These are phyloP conservation scores for Protea cynaroides DNA, from an alignment of 164 flowering plant species.

Conservation along the genomic window DNA sequence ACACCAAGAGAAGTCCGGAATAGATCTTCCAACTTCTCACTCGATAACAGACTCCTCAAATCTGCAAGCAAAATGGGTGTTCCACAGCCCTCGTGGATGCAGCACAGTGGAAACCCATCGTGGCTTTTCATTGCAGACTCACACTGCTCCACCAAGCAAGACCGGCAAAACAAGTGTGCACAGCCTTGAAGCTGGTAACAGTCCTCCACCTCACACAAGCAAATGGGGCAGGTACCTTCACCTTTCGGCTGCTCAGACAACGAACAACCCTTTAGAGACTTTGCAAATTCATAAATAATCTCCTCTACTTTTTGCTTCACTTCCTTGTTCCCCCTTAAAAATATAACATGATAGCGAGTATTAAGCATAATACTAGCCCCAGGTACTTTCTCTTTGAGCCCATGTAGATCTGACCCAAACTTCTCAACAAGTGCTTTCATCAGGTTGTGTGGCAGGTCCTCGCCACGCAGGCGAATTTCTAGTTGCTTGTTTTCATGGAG, in stretches of 20 bases:
- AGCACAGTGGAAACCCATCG: constrained; percentile 67
- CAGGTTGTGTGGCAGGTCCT: constrained; percentile 46
- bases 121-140: constrained; percentile 66
- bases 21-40: constrained; percentile 75
- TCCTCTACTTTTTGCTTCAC: constrained; percentile 60
- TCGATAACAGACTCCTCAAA: constrained; percentile 43
- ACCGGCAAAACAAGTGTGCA: constrained; percentile 56
- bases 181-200: constrained; percentile 64
- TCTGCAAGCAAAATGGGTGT: constrained; percentile 48
- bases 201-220: constrained; percentile 85
- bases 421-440: constrained; percentile 68
- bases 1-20: constrained; percentile 73
- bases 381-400: constrained; percentile 63
- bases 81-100: constrained; percentile 53
- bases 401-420: constrained; percentile 83
- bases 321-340: constrained; percentile 50
- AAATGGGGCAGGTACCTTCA: constrained; percentile 64
- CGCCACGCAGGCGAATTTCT: constrained; percentile 68
- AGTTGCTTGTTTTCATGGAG: constrained; percentile 57
- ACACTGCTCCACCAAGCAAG: constrained; percentile 75
- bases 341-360: constrained; percentile 54
- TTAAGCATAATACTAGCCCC: constrained; percentile 55
- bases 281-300: constrained; percentile 42
- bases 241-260: constrained; percentile 10
- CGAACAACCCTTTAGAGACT: constrained; percentile 11